Base-by-base conservation (phyloP, 768 basidiomycete genomes). In the Boletus reticulatus region DNA sequence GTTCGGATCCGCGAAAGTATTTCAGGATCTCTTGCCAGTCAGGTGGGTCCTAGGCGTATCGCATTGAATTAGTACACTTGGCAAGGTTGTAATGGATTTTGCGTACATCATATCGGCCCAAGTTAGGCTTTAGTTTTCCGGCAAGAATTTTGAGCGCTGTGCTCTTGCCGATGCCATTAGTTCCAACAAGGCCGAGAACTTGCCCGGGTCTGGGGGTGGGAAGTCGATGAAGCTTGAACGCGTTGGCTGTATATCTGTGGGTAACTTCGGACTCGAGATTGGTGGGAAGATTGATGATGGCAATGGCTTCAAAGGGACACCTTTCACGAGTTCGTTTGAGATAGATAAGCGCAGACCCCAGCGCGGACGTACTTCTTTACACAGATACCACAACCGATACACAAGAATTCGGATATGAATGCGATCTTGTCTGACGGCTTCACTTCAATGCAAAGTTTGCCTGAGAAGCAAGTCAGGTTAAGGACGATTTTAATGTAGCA, bases 331-430 rank as follows among this genome's bases (percentile, higher is more conserved):
- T 39, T n/a, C 4, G 17, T 50, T 47, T 55, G 29, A 61, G 22
- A 55, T 22, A 27, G 38, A 50, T 13, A 24, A 31, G 52, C 47
- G 13, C 14, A 56, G 51, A 47, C 1, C 37, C 32, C 41, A 43
- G 17, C 34, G 47, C 27, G 20, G 32, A 76, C 88, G 70, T 67
- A 97, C 96, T 98, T 99, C 78, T 98, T 98, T 34, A 98, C 95
- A 72, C 97, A 99, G 67, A 99, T 98, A 90, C 97, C 97, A 74
- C 97, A 99, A 65, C 97, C 97, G 58, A 99, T 99, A 72, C 97
- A 99, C 52, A 99, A 80, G 71, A 96, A 94, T 72, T 99, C 97
- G 27, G 97, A 98, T 75, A 99, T 91, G 82, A 95, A 98, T 2
- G 97, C 89, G 74, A 98, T 97, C 80, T 98, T 98, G 76, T 97